A percentile compares a stretch with the other conserved stretches of the same genome.
phyloP scores from a whole-genome alignment of 169 alveolate species.

The Eimeria maxima region DNA sequence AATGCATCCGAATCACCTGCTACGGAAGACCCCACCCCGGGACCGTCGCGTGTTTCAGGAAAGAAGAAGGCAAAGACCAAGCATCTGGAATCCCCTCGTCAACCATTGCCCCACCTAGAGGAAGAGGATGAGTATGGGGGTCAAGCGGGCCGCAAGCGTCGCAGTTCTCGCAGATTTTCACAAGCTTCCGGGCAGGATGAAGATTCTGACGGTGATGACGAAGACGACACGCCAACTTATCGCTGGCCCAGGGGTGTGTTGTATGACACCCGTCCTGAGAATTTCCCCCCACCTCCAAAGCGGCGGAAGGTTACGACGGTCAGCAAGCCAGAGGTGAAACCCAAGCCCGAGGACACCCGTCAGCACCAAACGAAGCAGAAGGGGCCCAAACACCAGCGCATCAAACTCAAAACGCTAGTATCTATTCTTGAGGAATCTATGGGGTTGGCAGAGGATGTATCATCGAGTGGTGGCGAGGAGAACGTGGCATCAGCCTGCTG shows the following conservation, averaged over 20 bases:
- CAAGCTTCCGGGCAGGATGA: background rate
- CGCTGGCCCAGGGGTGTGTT: background rate
- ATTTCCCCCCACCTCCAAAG: background rate
- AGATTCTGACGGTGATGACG: background rate
- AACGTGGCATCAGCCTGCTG: background rate
- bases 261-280: background rate
- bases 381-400: background rate
- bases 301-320: too few relatives aligned
- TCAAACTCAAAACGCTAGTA: background rate
- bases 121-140: too few relatives aligned
- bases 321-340: background rate
- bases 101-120: background rate
- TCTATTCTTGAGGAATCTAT: too few relatives aligned
- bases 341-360: too few relatives aligned
- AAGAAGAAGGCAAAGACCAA: constrained; percentile 31
- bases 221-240: background rate
- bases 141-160: too few relatives aligned
- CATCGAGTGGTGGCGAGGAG: background rate
- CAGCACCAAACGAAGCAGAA: background rate
- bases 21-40: background rate
- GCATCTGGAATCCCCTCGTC: background rate
- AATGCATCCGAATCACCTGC: background rate
- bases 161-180: too few relatives aligned
- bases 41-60: background rate
- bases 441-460: background rate